Percentiles rank a stretch among this genome's conserved stretches.
Evolutionary conservation across 2,329 filamentous ascomycete genomes (phyloP).

Genomic region (Fonsecaea erecta): DNA sequence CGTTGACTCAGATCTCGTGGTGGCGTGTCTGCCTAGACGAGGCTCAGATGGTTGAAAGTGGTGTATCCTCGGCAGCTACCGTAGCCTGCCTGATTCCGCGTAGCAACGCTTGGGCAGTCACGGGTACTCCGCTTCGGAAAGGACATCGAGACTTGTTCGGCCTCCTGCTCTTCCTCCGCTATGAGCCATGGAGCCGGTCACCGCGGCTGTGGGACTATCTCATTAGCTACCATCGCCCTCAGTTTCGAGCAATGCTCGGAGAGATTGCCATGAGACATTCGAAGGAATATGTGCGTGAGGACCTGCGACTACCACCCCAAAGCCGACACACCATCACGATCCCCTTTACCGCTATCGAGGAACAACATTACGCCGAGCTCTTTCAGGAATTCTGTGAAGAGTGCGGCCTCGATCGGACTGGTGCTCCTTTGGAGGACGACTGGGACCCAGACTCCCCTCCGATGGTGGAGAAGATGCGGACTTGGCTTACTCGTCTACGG

Average conservation of each 20-base stretch:
- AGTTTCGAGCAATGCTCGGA: constrained; percentile 72
- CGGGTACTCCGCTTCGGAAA: constrained; percentile 85
- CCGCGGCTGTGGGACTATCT: constrained; percentile 71
- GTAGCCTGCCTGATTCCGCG: constrained; percentile 81
- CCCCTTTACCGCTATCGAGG: constrained; percentile 87
- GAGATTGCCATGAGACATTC: constrained; percentile 80
- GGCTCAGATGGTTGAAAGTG: constrained; percentile 90
- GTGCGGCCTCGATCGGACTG: constrained; percentile 68
- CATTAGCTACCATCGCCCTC: constrained; percentile 61
- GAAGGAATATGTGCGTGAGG: constrained; percentile 77
- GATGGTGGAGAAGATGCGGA: constrained; percentile 73
- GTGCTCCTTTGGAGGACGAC: constrained; percentile 63
- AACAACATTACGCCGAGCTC: constrained; percentile 81
- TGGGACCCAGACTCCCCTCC: constrained; percentile 67
- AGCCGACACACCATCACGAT: constrained; percentile 85
- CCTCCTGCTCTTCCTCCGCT: constrained; percentile 77
- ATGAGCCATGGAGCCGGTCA: constrained; percentile 73
- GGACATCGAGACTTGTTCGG: constrained; percentile 79
- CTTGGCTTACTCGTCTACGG: constrained; percentile 75
- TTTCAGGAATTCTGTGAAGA: constrained; percentile 75
- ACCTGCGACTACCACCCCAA: constrained; percentile 79
- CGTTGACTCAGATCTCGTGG: constrained; percentile 80
- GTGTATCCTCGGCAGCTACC: constrained; percentile 79
- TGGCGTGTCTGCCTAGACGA: constrained; percentile 76
- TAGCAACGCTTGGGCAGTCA: constrained; percentile 87